A percentile compares a stretch with the other conserved stretches of the same genome.
Evolutionary conservation across 73 alveolate genomes (phyloP).

Genomic region (Tetrahymena malaccensis): DNA sequence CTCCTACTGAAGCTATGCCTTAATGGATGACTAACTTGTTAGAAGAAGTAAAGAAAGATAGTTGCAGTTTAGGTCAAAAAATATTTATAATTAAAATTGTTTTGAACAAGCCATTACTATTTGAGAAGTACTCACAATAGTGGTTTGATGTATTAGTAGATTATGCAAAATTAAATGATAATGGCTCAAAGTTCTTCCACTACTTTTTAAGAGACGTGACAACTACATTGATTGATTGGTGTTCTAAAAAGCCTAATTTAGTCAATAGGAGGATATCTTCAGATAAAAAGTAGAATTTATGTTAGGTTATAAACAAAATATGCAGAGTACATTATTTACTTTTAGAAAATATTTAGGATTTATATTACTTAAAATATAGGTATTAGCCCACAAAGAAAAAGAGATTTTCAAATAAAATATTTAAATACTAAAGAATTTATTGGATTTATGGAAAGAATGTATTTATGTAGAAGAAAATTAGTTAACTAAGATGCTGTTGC

Average conservation of each 20-base stretch:
- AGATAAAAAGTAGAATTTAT: neutral
- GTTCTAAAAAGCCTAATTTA: neutral
- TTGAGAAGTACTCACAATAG: constrained; percentile 75
- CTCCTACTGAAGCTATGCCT: constrained; percentile 79
- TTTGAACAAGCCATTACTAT: constrained; percentile 66
- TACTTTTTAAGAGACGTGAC: constrained; percentile 94
- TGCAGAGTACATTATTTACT: neutral
- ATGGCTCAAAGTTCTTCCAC: constrained; percentile 96
- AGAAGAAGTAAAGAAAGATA: constrained; percentile 66
- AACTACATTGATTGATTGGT: constrained; percentile 30
- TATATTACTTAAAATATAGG: neutral
- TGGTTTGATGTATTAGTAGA: constrained; percentile 83
- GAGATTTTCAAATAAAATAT: neutral
- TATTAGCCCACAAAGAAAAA: neutral
- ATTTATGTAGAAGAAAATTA: neutral
- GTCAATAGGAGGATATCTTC: neutral
- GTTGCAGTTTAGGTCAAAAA: constrained; percentile 53
- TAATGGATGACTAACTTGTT: constrained; percentile 78
- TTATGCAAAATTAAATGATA: constrained; percentile 59
- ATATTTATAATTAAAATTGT: constrained; percentile 84
- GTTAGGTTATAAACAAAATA: neutral
- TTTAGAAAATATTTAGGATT: neutral
- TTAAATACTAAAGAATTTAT: neutral
- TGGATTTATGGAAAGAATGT: neutral
- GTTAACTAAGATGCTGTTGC: neutral